A percentile compares a stretch with the other conserved stretches of the same genome.
Evolutionary conservation across 148 eudicot genomes (phyloP).

Genomic region (Bassia scoparia): DNA sequence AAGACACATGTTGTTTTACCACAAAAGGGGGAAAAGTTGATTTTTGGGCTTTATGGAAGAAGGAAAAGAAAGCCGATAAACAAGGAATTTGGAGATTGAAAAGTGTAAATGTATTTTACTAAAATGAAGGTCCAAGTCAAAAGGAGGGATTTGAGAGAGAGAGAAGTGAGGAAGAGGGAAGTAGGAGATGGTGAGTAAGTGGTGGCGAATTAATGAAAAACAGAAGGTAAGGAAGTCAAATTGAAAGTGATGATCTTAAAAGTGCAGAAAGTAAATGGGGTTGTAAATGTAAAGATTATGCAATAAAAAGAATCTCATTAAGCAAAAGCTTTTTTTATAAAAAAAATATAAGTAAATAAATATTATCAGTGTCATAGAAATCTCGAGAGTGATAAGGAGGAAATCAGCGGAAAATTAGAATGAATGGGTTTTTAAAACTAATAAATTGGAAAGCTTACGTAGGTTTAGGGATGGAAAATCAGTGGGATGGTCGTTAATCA

Average conservation of each 20-base stretch:
- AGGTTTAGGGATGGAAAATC: no score
- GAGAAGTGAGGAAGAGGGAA: not conserved
- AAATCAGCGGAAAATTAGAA: not conserved
- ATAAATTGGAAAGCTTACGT: no score
- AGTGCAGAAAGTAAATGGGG: constrained; percentile 15
- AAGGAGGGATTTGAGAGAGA: constrained; percentile 13
- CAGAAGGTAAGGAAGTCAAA: constrained; percentile 21
- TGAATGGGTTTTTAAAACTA: constrained; percentile 8
- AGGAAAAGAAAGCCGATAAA: not conserved
- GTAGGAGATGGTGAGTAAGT: constrained; percentile 29
- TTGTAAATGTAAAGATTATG: constrained; percentile 22
- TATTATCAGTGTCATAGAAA: constrained; percentile 11
- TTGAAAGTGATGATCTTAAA: constrained; percentile 17
- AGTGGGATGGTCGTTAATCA: no score
- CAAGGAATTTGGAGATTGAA: not conserved
- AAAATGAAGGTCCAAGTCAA: constrained; percentile 29
- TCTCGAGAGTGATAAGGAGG: not conserved
- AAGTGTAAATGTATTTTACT: not conserved
- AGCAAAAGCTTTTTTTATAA: not conserved
- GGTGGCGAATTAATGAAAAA: constrained; percentile 26
- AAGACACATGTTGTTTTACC: not conserved
- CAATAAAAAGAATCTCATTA: constrained; percentile 23
- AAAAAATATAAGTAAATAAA: no score
- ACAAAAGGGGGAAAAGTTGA: not conserved
- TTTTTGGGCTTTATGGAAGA: not conserved